Conservation (phyloP, 805 yeast species). For the Nakazawaea anatomiae region DNA sequence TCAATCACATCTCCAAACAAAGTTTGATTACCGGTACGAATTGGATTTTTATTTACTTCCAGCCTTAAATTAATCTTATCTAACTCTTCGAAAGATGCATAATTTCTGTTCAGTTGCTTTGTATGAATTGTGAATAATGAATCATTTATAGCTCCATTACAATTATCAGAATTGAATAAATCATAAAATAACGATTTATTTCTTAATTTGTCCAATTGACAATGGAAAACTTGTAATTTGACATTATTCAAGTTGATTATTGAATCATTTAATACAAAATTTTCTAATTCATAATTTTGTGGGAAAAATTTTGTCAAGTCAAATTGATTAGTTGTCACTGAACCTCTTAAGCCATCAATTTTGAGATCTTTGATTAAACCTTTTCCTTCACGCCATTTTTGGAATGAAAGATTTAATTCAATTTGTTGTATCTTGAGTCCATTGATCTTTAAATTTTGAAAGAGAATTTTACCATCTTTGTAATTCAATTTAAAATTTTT, state of each 20-base stretch:
- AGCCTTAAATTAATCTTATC: conserved; percentile 25
- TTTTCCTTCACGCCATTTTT: conserved; percentile 50
- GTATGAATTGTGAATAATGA: conserved; percentile 74
- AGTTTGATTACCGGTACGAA: background rate
- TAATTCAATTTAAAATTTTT: conserved; percentile 36
- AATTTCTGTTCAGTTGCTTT: conserved; percentile 41
- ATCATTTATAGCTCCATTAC: conserved; percentile 70
- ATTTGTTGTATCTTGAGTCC: conserved; percentile 34
- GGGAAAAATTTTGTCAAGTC: conserved; percentile 13
- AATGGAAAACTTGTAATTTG: conserved; percentile 54
- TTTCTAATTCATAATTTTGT: conserved; percentile 30
- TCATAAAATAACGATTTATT: conserved; percentile 56
- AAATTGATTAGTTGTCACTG: conserved; percentile 16
- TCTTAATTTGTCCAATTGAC: conserved; percentile 58
- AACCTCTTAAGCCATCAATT: conserved; percentile 41
- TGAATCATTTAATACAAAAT: conserved; percentile 46
- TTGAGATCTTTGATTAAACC: conserved; percentile 47
- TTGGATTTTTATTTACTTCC: background rate
- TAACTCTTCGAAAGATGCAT: conserved; percentile 35
- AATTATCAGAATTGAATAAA: conserved; percentile 61
- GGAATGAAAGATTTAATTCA: conserved; percentile 39
- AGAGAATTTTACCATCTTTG: conserved; percentile 43
- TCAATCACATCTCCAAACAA: background rate
- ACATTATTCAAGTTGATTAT: conserved; percentile 32
- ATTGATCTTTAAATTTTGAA: conserved; percentile 31